A percentile compares a stretch with the other conserved stretches of the same genome.
Conservation (phyloP, 768 basidiomycete species). For the Tricholoma saponaceum region DNA sequence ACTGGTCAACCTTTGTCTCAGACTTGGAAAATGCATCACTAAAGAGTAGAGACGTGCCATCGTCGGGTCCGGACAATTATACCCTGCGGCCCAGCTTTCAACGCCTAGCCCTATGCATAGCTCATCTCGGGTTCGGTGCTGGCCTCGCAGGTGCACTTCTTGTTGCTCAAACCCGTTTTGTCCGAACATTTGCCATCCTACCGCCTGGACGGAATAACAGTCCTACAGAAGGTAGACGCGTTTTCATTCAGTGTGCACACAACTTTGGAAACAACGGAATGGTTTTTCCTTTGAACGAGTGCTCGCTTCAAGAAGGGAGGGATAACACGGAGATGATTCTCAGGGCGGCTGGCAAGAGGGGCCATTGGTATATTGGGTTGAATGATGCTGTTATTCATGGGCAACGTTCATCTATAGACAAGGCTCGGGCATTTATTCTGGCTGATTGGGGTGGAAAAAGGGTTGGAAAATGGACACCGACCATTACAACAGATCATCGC, state of each 20-base stretch:
- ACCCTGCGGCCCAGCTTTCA: constrained; percentile 31
- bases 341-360: constrained; percentile 22
- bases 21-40: constrained; percentile 19
- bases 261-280: constrained; percentile 24
- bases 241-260: constrained; percentile 29
- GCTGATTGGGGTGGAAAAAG: constrained; percentile 22
- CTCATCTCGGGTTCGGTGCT: constrained; percentile 26
- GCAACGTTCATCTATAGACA: constrained; percentile 7
- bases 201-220: constrained; percentile 13
- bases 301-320: constrained; percentile 27
- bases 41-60: constrained; percentile 11
- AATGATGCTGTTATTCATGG: constrained; percentile 24
- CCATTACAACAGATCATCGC: constrained; percentile 12
- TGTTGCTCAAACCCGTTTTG: constrained; percentile 26
- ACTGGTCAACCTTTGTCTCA: constrained; percentile 23
- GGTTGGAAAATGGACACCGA: constrained; percentile 8
- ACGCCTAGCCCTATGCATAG: constrained; percentile 24
- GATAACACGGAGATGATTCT: constrained; percentile 29
- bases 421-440: constrained; percentile 24
- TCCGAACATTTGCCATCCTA: constrained; percentile 26
- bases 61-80: constrained; percentile 13
- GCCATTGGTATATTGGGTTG: constrained; percentile 32
- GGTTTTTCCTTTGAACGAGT: constrained; percentile 20
- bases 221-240: constrained; percentile 14
- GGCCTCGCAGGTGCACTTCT: constrained; percentile 26